Base-by-base conservation (phyloP, 2,329 filamentous ascomycete genomes). In the Xylogone sp. region DNA sequence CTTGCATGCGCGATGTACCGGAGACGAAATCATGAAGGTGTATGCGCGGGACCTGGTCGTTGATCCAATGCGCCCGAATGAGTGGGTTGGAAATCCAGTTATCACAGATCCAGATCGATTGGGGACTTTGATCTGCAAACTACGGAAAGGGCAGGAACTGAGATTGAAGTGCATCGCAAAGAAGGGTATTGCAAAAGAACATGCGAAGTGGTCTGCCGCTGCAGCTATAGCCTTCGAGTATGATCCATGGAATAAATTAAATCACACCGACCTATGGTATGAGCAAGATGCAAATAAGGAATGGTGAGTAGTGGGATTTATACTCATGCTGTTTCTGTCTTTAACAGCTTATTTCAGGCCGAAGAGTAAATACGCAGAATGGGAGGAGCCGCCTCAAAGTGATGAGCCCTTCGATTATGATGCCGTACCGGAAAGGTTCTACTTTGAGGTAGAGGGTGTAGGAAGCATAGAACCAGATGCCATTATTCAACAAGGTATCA, bases 141-240 rank as follows among this genome's bases (percentile, higher is more conserved):
- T 99, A 66, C 81, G 93, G 53, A 87, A 86, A 65, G 90, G 88
- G 2, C 94, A 99, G 72, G 91, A 96, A 70, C 75, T 99, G 54
- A 87, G 90, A 68, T 82, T 99, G 65, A 88, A 83, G 55, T 97
- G 93, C 67, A 88, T 97, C 59, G 94, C 93, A 47, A 97, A 96
- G 78, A 97, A 97, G 78, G 94, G 94, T 1, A 97, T 97, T 58
- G 92, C 93, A 34, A 99, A 99, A 77, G 94, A 99, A 70, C 94
- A 99, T 71, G 90, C 94, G 9, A 99, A 99, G 71, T 99, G 94
- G 94, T 88, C 90, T 64, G 92, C 94, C 2, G 93, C 89, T 31
- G 82, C 91, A 42, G 94, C 94, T 3, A 86, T 99, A 42, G 92
- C 90, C 21, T 99, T 99, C 68, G 94, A 99, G 71, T 99, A 99